A percentile compares a stretch with the other conserved stretches of the same genome.
phyloP scores from a whole-genome alignment of 345 rosid genomes.

The Microthlaspi erraticum region DNA sequence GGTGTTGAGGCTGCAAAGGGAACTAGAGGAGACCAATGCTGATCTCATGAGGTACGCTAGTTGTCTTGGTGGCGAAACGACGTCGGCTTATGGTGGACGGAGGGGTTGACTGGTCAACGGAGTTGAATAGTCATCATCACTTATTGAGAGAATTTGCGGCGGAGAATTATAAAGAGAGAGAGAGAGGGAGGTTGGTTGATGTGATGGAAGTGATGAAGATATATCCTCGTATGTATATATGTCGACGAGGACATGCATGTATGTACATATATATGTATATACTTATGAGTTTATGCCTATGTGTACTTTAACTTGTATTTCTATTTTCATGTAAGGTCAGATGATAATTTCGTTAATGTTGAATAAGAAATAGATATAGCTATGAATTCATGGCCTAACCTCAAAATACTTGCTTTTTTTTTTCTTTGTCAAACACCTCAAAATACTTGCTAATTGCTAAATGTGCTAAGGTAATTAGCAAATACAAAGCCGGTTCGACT shows the following conservation, averaged over 20 bases:
- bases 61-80: conserved; percentile 36
- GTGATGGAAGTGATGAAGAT: conserved; percentile 17
- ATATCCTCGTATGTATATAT: conserved; percentile 21
- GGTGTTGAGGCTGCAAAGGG: conserved; percentile 61
- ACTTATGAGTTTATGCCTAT: conserved; percentile 4
- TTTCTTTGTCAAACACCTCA: no score
- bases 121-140: conserved; percentile 15
- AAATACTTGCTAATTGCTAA: no score
- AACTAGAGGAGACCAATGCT: conserved; percentile 65
- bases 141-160: conserved; percentile 24
- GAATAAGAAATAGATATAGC: not conserved
- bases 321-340: not conserved
- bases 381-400: not conserved
- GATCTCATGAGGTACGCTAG: conserved; percentile 55
- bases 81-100: conserved; percentile 41
- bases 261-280: not conserved
- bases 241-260: not conserved
- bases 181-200: conserved; percentile 24
- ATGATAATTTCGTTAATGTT: not conserved
- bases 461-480: not conserved
- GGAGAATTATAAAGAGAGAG: conserved; percentile 15
- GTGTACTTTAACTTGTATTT: conserved; percentile 21
- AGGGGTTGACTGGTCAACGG: conserved; percentile 30
- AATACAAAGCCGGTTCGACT: no score
- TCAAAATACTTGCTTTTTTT: conserved; percentile 16